Evolutionary conservation across 306 rosid genomes (phyloP), one percentile per base, ranked within the genome.

Genomic region (Dalbergia cultrata): DNA sequence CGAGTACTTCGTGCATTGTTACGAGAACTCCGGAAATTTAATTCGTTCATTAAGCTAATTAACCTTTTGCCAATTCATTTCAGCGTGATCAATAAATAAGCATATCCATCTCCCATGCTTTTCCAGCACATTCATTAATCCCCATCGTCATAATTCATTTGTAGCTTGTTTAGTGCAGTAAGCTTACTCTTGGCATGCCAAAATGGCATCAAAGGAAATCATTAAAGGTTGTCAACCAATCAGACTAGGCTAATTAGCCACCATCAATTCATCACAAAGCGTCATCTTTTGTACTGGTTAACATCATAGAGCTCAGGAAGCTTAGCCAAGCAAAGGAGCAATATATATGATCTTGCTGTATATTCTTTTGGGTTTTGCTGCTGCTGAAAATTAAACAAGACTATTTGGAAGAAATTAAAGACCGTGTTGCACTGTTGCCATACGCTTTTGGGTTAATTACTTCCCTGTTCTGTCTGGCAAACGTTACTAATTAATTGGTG

Each of bases 21-120:
- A 26, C 19, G 17, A 47, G 22, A 49, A 13, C 43, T 47, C 37
- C 59, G 21, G 39, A 19, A 7, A 70, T 18, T 72, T n/a, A 14
- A 53, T 52, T 53, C 17, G 61, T 72, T 2, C 19, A 54, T 34
- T 49, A 70, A 14, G 45, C 45, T 50, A 50, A 7, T 11, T 8
- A 4, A 21, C 35, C 39, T 13, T 70, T 13, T 16, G 26, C 31
- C 49, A 2, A 72, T 53, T 17, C 76, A 72, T 16, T 72, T 33
- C 65, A 33, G 50, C 52, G 50, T 72, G 63, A n/a, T 6, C 31
- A 45, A 14, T 33, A 70, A 70, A 71, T 34, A 71, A 71, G 56
- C 21, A n/a, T 50, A 70, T 11, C 39, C 58, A 3, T 9, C 8
- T 21, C 50, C 14, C 56, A 66, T 17, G 8, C 13, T 66, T 66